phyloP scores from a whole-genome alignment of 2,329 filamentous ascomycete genomes.

The Periconia macrospinosa region DNA sequence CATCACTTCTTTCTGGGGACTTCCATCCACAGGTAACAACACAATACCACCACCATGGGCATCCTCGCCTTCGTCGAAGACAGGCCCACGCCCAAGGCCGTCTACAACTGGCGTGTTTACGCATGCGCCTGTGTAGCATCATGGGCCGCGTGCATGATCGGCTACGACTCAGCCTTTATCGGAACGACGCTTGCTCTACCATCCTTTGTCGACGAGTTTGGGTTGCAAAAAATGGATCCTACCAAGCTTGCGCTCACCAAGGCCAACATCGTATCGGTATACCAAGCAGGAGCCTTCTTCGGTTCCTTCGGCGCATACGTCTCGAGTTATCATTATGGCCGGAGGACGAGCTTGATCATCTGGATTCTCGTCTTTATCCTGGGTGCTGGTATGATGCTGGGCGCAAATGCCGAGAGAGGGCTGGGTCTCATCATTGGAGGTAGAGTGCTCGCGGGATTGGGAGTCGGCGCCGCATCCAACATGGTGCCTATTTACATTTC shows the following conservation, averaged over 20 bases:
- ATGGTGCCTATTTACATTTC: conserved; percentile 64
- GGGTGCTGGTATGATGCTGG: conserved; percentile 72
- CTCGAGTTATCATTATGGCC: conserved; percentile 67
- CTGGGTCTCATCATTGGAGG: conserved; percentile 64
- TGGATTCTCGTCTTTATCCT: conserved; percentile 67
- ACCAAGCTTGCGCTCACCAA: conserved; percentile 61
- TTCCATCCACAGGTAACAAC: not conserved
- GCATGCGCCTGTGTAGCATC: conserved; percentile 57
- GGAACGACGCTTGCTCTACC: conserved; percentile 70
- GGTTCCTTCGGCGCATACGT: conserved; percentile 62
- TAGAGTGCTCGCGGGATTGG: conserved; percentile 60
- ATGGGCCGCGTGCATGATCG: conserved; percentile 62
- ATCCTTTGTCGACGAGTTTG: conserved; percentile 71
- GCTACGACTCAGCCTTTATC: conserved; percentile 75
- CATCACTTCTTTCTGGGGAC: not conserved
- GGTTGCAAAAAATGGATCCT: conserved; percentile 56
- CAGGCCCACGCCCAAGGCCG: conserved; percentile 57
- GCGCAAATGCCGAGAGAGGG: conserved; percentile 41
- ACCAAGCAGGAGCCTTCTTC: conserved; percentile 84
- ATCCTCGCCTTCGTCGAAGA: conserved; percentile 41
- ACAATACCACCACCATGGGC: conserved; percentile 27
- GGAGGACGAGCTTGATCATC: conserved; percentile 64
- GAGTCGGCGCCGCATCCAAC: conserved; percentile 59
- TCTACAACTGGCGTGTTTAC: conserved; percentile 65
- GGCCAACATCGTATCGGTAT: conserved; percentile 77